Base-by-base conservation (phyloP, 2,329 filamentous ascomycete genomes). In the Colletotrichum orchidophilum region DNA sequence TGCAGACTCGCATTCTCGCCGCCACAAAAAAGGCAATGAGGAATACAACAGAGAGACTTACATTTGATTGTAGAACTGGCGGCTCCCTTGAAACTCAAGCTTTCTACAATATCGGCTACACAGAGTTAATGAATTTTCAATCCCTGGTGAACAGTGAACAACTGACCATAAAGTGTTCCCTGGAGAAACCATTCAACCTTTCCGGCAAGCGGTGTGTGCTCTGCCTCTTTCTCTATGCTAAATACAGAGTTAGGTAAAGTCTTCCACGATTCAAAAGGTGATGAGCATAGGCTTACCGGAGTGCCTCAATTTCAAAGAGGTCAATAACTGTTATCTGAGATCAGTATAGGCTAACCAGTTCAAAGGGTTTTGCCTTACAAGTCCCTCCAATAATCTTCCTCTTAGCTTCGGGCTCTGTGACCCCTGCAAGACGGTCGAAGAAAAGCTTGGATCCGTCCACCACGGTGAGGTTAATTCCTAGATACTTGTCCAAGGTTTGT, bases 381-480 rank as follows among this genome's bases (percentile, higher is more conserved):
- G 89, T 93, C 73, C 87, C 89, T 66, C 95, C 95, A 73, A 98
- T 98, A 76, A 98, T 91, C 84, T 97, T 97, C 66, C 95, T 88
- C 87, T 97, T 98, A 79, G 89, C 89, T 83, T 98, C 95, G 0
- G 96, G 95, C 33, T 91, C 94, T 0, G 83, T 85, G 29, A 97
- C 89, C 21, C 94, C 96, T 74, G 90, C 88, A 1, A 98, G 90
- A 27, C 91, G 87, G 33, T 84, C 83, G n/a, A 98, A 85, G 86
- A 98, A 98, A 29, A 88, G 84, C 72, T 97, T 87, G 11, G 88
- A 87, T 0, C 90, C 95, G 79, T 98, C 93, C 2, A 97, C 90
- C 31, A 98, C 92, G 0, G 94, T 97, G 3, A 98, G 86, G 81
- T 97, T 96, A 81, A 98, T 97, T 1, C 94, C 94, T 1, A 98